Conservation (phyloP, 805 yeast genomes). For the Wilhelminamyces savonicus region DNA sequence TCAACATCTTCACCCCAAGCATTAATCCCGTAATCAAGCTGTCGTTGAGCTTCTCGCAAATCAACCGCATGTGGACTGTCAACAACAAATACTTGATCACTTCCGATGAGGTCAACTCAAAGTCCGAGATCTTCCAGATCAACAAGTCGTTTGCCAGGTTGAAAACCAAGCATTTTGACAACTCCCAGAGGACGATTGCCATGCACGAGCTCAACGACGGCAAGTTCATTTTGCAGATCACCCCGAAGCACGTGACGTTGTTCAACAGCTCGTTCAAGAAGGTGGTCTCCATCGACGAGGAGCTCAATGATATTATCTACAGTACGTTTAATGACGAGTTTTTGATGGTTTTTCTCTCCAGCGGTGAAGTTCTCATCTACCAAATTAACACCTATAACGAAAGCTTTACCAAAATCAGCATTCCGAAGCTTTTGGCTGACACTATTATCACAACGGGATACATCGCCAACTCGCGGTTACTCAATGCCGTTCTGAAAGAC, state of each 20-base stretch:
- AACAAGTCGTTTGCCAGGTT: slow-evolving; percentile 56
- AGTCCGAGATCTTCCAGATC: slow-evolving; percentile 64
- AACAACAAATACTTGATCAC: slow-evolving; percentile 60
- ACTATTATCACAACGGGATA: slow-evolving; percentile 67
- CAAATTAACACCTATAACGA: slow-evolving; percentile 34
- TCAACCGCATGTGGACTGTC: slow-evolving; percentile 72
- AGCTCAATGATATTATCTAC: slow-evolving; percentile 51
- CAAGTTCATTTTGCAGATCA: slow-evolving; percentile 65
- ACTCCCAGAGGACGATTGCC: slow-evolving; percentile 57
- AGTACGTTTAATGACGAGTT: slow-evolving; percentile 59
- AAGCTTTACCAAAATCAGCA: slow-evolving; percentile 24
- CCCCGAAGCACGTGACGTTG: slow-evolving; percentile 56
- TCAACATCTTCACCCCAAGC: slow-evolving; percentile 61
- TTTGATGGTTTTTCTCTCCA: slow-evolving; percentile 55
- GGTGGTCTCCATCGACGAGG: slow-evolving; percentile 40
- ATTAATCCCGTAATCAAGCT: slow-evolving; percentile 64
- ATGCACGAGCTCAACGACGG: slow-evolving; percentile 55
- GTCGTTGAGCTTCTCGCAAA: slow-evolving; percentile 65
- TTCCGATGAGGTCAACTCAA: slow-evolving; percentile 57
- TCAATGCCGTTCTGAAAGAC: slow-evolving; percentile 34
- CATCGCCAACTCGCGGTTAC: slow-evolving; percentile 46
- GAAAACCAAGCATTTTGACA: slow-evolving; percentile 56
- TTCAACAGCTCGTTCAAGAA: slow-evolving; percentile 56
- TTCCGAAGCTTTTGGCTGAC: slow-evolving; percentile 35
- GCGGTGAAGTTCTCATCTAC: slow-evolving; percentile 63